Base-by-base conservation (phyloP, 169 alveolate genomes). In the Eimeria falciformis region DNA sequence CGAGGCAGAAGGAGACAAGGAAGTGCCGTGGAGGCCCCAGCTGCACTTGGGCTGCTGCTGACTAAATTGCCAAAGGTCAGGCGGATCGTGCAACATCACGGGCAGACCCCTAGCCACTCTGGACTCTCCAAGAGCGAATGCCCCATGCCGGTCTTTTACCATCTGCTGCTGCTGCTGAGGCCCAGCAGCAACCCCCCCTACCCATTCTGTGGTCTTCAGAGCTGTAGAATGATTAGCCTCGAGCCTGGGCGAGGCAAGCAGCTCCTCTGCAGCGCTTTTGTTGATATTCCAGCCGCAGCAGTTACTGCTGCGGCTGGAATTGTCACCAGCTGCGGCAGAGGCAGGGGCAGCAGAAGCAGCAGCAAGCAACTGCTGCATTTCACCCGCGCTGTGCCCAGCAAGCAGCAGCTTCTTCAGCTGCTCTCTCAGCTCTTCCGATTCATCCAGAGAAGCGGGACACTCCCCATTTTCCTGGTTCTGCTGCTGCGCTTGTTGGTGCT, bases 221-320 rank as follows among this genome's bases (percentile, higher is more conserved):
- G n/a, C n/a, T n/a, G n/a, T n/a, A n/a, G n/a, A n/a, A n/a, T n/a
- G n/a, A n/a, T n/a, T n/a, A n/a, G n/a, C n/a, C n/a, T n/a, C n/a
- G n/a, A n/a, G n/a, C n/a, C n/a, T n/a, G n/a, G n/a, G n/a, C n/a
- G 37, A 12, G n/a, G 12, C 73, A 7, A 7, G 37, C 73, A 18
- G 73, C 29, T 62, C 29, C 37, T n/a, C 73, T 62, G 33, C 29
- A n/a, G 37, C 83, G 58, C 33, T 43, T 53, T 11, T 40, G 58
- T 43, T 71, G 83, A n/a, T 71, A 58, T 27, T 37, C 62, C 56
- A 9, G 83, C 23, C 4, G 56, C 17, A 21, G 83, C 27, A 11
- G 83, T 58, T 71, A 58, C 83, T 71, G 83, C 58, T 71, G 50
- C 56, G 4, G 58, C 56, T n/a, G 73, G 33, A 29, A 62, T 12